phyloP scores from a whole-genome alignment of 2,329 filamentous ascomycete genomes.

The Nannizzia gypsea region DNA sequence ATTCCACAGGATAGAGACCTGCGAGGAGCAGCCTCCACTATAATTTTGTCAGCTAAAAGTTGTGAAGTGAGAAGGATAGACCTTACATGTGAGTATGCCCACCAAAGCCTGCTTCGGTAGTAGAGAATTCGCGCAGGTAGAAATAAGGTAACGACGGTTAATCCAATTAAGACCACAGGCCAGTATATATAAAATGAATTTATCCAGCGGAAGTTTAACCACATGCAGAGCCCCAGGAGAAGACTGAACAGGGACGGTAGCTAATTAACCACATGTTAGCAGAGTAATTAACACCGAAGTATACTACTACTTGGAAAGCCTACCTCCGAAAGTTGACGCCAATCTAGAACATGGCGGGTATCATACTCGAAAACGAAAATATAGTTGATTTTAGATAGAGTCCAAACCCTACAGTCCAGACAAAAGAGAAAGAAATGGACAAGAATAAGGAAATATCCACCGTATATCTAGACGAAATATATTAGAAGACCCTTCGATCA shows the following conservation, averaged over 20 bases:
- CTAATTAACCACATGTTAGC: slow-evolving; percentile 22
- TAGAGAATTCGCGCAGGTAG: slow-evolving; percentile 65
- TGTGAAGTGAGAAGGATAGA: not conserved
- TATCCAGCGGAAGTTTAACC: slow-evolving; percentile 72
- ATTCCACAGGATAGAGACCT: slow-evolving; percentile 85
- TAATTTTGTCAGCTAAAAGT: slow-evolving; percentile 18
- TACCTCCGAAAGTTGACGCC: slow-evolving; percentile 70
- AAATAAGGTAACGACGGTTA: slow-evolving; percentile 59
- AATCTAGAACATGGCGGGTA: slow-evolving; percentile 71
- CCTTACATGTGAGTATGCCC: slow-evolving; percentile 75
- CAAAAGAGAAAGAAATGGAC: slow-evolving; percentile 75
- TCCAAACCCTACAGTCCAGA: slow-evolving; percentile 74
- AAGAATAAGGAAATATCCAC: slow-evolving; percentile 76
- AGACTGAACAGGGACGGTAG: slow-evolving; percentile 77
- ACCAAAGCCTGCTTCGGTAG: slow-evolving; percentile 68
- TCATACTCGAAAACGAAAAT: slow-evolving; percentile 96
- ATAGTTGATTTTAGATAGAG: slow-evolving; percentile 79
- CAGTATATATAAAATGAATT: slow-evolving; percentile 70
- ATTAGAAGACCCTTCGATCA: not conserved
- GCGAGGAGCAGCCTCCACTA: slow-evolving; percentile 77
- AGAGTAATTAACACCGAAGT: not conserved
- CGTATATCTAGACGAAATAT: slow-evolving; percentile 58
- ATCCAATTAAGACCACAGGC: slow-evolving; percentile 63
- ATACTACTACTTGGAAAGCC: slow-evolving; percentile 13
- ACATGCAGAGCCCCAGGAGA: slow-evolving; percentile 63